A percentile compares a stretch with the other conserved stretches of the same genome.
phyloP scores from a whole-genome alignment of 805 yeast species.

The Metschnikowia bowlesiae region DNA sequence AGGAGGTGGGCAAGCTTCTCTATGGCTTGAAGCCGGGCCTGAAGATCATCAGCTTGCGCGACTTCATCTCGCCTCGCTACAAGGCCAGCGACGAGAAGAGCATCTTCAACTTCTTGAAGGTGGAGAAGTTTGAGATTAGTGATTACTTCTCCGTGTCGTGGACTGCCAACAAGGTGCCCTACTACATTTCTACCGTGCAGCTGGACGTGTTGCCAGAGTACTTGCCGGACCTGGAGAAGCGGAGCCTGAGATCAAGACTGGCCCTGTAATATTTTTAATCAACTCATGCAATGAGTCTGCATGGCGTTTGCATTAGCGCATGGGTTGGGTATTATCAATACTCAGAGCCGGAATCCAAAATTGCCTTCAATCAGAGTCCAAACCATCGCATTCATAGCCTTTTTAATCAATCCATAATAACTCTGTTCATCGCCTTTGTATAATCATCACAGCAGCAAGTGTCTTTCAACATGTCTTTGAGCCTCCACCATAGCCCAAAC shows the following conservation, averaged over 20 bases:
- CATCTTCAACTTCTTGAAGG: constrained; percentile 60
- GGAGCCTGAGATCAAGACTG: not conserved
- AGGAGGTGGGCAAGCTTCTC: constrained; percentile 60
- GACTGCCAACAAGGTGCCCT: constrained; percentile 81
- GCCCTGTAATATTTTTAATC: not conserved
- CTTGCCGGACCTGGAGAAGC: constrained; percentile 9
- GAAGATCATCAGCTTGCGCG: constrained; percentile 72
- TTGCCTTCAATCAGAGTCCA: too few relatives aligned
- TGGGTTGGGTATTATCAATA: too few relatives aligned
- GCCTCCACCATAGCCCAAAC: too few relatives aligned
- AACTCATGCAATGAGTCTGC: too few relatives aligned
- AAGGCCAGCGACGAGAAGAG: constrained; percentile 51
- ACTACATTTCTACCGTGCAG: constrained; percentile 69
- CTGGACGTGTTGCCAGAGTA: constrained; percentile 34
- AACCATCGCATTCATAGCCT: too few relatives aligned
- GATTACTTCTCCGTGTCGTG: constrained; percentile 77
- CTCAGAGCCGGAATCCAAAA: too few relatives aligned
- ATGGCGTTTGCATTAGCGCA: too few relatives aligned
- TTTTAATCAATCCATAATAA: too few relatives aligned
- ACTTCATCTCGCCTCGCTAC: constrained; percentile 74
- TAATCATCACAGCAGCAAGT: too few relatives aligned
- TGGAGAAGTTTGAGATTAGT: constrained; percentile 56
- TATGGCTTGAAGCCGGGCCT: constrained; percentile 66
- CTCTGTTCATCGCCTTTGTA: not conserved
- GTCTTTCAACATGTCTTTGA: not conserved